Percentiles rank a stretch among this genome's conserved stretches.
Evolutionary conservation across 2,329 filamentous ascomycete species (phyloP).

Genomic region (Microsporum canis): DNA sequence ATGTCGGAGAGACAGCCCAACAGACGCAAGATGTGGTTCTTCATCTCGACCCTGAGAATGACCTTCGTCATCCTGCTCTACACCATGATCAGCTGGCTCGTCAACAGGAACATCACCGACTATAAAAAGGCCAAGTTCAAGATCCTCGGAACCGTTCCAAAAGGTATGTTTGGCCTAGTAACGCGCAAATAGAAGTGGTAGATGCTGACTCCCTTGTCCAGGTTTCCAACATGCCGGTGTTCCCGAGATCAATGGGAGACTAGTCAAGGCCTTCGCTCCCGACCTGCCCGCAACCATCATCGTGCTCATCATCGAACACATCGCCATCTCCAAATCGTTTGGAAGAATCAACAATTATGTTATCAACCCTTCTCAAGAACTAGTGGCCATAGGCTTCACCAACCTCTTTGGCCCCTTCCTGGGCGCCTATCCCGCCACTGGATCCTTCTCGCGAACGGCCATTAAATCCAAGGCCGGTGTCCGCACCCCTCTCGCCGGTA

Average conservation of each 20-base stretch:
- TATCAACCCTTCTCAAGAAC: conserved; percentile 54
- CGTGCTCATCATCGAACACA: conserved; percentile 51
- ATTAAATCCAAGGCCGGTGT: conserved; percentile 56
- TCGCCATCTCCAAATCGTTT: conserved; percentile 54
- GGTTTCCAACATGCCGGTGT: conserved; percentile 40
- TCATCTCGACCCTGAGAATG: conserved; percentile 49
- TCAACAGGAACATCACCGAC: conserved; percentile 42
- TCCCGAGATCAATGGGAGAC: conserved; percentile 29
- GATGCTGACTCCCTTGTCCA: conserved; percentile 1
- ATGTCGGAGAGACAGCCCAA: conserved; percentile 41
- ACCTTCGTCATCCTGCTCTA: conserved; percentile 51
- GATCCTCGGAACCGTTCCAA: conserved; percentile 46
- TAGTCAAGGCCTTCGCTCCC: conserved; percentile 44
- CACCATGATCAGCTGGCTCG: conserved; percentile 51
- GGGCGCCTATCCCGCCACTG: conserved; percentile 52
- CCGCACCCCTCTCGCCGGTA: conserved; percentile 49
- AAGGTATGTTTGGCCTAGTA: conserved; percentile 26
- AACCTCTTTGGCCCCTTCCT: conserved; percentile 57
- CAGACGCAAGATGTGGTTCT: conserved; percentile 47
- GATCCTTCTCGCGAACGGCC: conserved; percentile 56
- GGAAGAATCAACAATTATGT: conserved; percentile 51
- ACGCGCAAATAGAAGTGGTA: neutral
- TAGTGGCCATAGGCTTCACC: conserved; percentile 51
- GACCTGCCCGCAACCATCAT: conserved; percentile 51
- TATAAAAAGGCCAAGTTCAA: conserved; percentile 41